phyloP scores from a whole-genome alignment of 208 protist genomes.

The Balamuthia mandrillaris region DNA sequence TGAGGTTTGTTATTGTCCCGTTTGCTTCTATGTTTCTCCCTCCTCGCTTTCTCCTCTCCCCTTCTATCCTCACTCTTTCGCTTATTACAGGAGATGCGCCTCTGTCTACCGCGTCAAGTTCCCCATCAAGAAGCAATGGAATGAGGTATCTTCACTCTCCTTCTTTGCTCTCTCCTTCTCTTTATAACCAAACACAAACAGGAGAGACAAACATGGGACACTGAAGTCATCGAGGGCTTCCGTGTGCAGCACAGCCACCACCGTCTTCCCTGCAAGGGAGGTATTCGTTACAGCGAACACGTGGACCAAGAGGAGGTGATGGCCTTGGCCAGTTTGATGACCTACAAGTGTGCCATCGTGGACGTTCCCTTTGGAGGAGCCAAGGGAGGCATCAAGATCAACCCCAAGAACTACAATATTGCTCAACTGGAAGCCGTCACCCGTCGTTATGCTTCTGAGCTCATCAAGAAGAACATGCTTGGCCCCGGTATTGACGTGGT shows the following conservation, averaged over 20 bases:
- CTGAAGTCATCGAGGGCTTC: constrained; percentile 3
- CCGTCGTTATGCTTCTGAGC: constrained; percentile 74
- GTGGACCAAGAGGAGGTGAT: constrained; percentile 75
- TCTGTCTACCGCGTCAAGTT: constrained; percentile 23
- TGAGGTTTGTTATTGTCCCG: neutral
- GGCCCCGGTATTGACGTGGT: constrained; percentile 63
- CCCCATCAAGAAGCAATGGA: neutral
- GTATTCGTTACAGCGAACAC: constrained; percentile 72
- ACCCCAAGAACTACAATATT: constrained; percentile 71
- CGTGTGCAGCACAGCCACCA: constrained; percentile 79
- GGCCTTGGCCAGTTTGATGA: constrained; percentile 80
- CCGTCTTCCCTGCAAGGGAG: constrained; percentile 77
- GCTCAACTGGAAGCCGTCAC: constrained; percentile 78
- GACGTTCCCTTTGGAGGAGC: constrained; percentile 79
- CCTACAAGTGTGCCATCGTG: constrained; percentile 80
- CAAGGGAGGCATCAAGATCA: constrained; percentile 79
- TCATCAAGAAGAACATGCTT: constrained; percentile 74
- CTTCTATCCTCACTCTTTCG: neutral
- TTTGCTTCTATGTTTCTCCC: neutral
- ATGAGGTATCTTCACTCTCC: neutral
- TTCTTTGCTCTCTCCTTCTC: neutral
- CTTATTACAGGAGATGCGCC: neutral
- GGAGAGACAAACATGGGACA: neutral
- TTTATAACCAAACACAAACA: neutral
- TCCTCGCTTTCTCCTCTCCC: neutral